Percentiles rank a stretch among this genome's conserved stretches.
Conservation (phyloP, 1,284 basidiomycete genomes). For the Ceratobasidium sp. region DNA sequence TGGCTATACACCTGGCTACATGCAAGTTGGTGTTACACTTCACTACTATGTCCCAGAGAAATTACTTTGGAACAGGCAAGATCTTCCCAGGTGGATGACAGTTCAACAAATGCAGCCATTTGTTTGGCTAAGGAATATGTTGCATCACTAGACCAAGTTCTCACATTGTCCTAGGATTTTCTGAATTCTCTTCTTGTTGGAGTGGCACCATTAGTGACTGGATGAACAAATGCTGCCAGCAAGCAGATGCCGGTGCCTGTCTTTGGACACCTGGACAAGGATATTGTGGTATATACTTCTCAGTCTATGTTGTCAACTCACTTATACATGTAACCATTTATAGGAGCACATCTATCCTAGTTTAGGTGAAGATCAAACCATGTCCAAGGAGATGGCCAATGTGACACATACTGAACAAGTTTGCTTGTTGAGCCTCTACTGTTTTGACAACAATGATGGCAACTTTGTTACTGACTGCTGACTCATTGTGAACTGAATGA, state of each 20-base stretch:
- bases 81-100: not conserved
- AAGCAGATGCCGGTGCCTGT: no score
- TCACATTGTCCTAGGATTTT: no score
- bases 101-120: not conserved
- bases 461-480: constrained; percentile 1
- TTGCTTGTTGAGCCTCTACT: not conserved
- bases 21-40: not conserved
- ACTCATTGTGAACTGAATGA: constrained; percentile 2
- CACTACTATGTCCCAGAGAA: not conserved
- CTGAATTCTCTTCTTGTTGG: no score
- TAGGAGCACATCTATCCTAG: not conserved
- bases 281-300: not conserved
- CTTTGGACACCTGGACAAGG: no score
- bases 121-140: not conserved
- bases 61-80: no score
- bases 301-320: not conserved
- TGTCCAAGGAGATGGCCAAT: constrained; percentile 2
- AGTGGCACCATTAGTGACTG: no score
- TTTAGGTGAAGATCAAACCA: not conserved
- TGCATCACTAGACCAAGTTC: no score
- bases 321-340: not conserved
- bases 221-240: no score
- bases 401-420: not conserved
- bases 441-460: not conserved
- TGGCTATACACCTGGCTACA: not conserved